Base-by-base conservation (phyloP, 176 grass and related monocot species). In the Urochloa ruziziensis region DNA sequence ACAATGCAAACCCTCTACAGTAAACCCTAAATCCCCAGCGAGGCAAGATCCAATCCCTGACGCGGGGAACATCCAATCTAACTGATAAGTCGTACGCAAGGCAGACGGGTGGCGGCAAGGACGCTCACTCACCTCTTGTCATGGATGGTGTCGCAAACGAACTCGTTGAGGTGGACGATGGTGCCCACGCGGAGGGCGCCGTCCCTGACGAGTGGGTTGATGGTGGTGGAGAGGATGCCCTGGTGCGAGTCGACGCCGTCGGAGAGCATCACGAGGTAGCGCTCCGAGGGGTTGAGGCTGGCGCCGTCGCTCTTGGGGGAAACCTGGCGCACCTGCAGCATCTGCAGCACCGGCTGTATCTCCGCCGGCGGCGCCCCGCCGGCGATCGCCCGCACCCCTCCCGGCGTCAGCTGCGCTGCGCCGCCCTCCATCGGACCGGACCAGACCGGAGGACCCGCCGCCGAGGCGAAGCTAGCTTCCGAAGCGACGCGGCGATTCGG, bases 181-280 rank as follows among this genome's bases (percentile, higher is more conserved):
- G 94, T 80, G 19, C 88, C 87, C 13, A 33, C 37, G 62, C 91
- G 89, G 27, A 94, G 67, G 10, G 49, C 0, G 18, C 85, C 80
- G 73, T 75, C 62, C 83, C 79, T 83, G 73, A 97, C 90, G 43
- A 89, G 60, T 7, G 14, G 0, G 71, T 92, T 94, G 85, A 89
- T 80, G 76, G 94, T 94, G 58, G 94, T 94, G 58, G 90, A 83
- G 69, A 97, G 91, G 85, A 97, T 97, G 56, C 90, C 72, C 88
- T 94, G 94, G 33, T 92, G 92, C 82, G 79, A 80, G 77, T 92
- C 64, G 28, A 53, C 52, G 44, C 92, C 94, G 62, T 97, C 94
- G 42, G 92, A 97, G 68, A 94, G 87, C 24, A 94, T 63, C 80
- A 97, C 77, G 43, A 92, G 89, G 88, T 77, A 97, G 28, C 92